Evolutionary conservation across 1,284 basidiomycete genomes (phyloP), one percentile per base, ranked within the genome.

Genomic region (Moesziomyces antarcticus): DNA sequence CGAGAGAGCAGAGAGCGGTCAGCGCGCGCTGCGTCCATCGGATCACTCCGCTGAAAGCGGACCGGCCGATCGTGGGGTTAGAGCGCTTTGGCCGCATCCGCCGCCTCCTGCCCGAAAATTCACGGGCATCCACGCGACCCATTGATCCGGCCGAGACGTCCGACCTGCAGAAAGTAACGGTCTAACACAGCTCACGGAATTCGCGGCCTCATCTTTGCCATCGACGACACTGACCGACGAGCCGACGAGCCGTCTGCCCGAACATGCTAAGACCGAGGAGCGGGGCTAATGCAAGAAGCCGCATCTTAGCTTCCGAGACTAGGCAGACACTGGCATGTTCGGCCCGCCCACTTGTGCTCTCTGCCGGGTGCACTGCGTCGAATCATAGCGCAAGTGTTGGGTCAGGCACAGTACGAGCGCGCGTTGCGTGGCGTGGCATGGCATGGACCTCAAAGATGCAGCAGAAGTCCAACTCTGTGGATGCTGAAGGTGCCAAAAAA

Each of bases 41-140:
- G 63, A 22, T 41, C 44, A 35, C 46, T 58, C 59, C 65, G 65
- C 59, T 62, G 62, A 58, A 46, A 48, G 22, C 20, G 43, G 20
- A 21, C 43, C n/a, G 48, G 33, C 11, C 62, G 62, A 64, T 64
- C 62, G 50, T 53, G 55, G 45, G 56, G 46, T 45, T 45, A 46
- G 20, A 22, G 25, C 48, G 40, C 20, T 21, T 18, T 20, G 18
- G 21, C 40, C 50, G 47, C 40, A 35, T 41, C 33, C n/a, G n/a
- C 9, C 5, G 14, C 25, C 24, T 50, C 42, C 30, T 25, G 27
- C 11, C 51, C 49, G 56, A 58, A 51, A 56, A 56, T 43, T 50
- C 30, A 42, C 55, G 55, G 48, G 20, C 42, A n/a, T 42, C 43
- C 14, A 37, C 46, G 46, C 35, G 42, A 27, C 21, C 40, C 25